Conservation (phyloP, 2,329 filamentous ascomycete species). For the Colletotrichum lentis region DNA sequence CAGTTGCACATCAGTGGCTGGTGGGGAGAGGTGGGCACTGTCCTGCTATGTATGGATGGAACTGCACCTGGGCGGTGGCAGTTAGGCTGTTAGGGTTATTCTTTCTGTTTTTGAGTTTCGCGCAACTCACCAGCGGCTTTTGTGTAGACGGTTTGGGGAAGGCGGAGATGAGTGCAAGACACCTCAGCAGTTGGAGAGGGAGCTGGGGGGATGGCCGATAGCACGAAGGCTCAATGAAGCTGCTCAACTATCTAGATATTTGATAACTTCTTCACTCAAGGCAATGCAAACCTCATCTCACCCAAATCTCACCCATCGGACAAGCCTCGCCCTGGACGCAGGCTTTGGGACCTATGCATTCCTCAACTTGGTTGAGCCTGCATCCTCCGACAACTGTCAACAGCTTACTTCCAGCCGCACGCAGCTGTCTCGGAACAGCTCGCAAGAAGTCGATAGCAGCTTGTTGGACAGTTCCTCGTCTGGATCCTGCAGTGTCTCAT, state of each 20-base stretch:
- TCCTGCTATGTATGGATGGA: slow-evolving; percentile 5
- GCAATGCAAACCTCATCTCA: slow-evolving; percentile 18
- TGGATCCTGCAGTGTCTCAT: slow-evolving; percentile 12
- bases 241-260: slow-evolving; percentile 15
- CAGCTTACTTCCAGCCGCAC: slow-evolving; percentile 2
- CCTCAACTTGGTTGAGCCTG: slow-evolving; percentile 16
- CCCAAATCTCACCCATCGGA: slow-evolving; percentile 19
- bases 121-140: background rate
- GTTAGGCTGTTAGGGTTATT: background rate
- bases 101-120: slow-evolving; percentile 17
- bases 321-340: background rate
- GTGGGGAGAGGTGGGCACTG: background rate
- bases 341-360: slow-evolving; percentile 11
- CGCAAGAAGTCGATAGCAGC: background rate
- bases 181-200: slow-evolving; percentile 4
- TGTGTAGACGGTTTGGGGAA: background rate
- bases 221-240: background rate
- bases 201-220: background rate
- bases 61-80: slow-evolving; percentile 20
- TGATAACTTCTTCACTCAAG: background rate
- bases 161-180: background rate
- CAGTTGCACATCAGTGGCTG: background rate
- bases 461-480: background rate
- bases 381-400: slow-evolving; percentile 14
- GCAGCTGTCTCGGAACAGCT: slow-evolving; percentile 24